Conservation (phyloP, 148 eudicot genomes). For the Chenopodium album region DNA sequence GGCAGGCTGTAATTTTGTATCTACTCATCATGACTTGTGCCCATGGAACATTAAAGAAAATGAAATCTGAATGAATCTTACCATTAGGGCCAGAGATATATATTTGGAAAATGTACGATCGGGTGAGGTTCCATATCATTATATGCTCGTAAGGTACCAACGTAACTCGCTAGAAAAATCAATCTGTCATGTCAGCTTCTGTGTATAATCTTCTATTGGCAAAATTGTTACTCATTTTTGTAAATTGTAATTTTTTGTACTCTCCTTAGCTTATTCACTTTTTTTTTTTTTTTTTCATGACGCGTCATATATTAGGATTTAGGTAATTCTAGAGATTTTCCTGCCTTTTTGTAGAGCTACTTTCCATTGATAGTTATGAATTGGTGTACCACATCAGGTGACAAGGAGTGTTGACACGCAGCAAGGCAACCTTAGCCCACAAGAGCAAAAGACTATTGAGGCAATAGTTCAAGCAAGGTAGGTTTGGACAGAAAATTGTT, state of each 20-base stretch:
- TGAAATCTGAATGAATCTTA: background rate
- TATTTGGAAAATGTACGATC: background rate
- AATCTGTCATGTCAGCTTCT: background rate
- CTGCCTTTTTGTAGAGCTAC: background rate
- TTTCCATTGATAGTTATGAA: background rate
- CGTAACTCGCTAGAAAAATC: background rate
- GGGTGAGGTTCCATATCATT: background rate
- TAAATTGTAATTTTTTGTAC: background rate
- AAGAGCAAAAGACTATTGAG: slow-evolving; percentile 86
- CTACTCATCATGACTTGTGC: too few relatives aligned
- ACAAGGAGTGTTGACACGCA: slow-evolving; percentile 96
- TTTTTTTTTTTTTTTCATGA: background rate
- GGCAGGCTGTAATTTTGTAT: too few relatives aligned
- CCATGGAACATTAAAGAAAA: too few relatives aligned
- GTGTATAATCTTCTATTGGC: background rate
- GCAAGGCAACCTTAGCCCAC: slow-evolving; percentile 77
- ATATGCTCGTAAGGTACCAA: too few relatives aligned
- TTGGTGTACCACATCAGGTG: slow-evolving; percentile 44
- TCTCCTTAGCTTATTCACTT: background rate
- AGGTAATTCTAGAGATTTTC: background rate
- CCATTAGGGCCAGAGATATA: background rate
- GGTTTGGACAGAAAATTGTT: background rate
- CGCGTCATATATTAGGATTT: background rate
- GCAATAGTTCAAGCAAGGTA: slow-evolving; percentile 96
- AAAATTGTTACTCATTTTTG: background rate